These are phyloP conservation scores for Penicillium arizonense DNA, from an alignment of 495 filamentous ascomycete species.

Conservation along the genomic window DNA sequence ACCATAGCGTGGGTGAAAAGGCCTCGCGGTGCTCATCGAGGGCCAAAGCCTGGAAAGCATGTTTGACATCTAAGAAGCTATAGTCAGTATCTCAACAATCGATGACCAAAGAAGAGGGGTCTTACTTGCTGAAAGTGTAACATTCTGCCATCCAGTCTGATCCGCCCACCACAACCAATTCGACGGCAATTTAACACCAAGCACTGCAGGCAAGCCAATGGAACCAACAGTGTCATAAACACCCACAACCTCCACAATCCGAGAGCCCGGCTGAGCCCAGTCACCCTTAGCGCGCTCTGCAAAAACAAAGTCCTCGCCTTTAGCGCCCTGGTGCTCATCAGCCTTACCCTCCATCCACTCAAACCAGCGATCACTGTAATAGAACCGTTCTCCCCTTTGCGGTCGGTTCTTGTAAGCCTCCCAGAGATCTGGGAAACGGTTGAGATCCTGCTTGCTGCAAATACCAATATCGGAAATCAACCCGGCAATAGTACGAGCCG, in stretches of 20 bases:
- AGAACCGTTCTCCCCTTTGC: slow-evolving; percentile 7
- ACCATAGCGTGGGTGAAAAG: slow-evolving; percentile 56
- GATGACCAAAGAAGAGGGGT: neutral
- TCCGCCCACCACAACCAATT: neutral
- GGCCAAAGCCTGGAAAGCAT: slow-evolving; percentile 61
- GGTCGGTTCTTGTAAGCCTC: slow-evolving; percentile 43
- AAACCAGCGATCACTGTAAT: slow-evolving; percentile 6
- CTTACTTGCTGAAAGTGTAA: slow-evolving; percentile 16
- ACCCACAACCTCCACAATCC: slow-evolving; percentile 49
- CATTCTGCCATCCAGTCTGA: neutral
- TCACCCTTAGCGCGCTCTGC: slow-evolving; percentile 6
- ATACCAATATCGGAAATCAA: slow-evolving; percentile 53
- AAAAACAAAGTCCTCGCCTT: slow-evolving; percentile 9
- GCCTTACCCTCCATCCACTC: slow-evolving; percentile 17
- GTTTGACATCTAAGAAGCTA: slow-evolving; percentile 38
- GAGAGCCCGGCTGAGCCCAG: slow-evolving; percentile 16
- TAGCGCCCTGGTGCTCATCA: slow-evolving; percentile 22
- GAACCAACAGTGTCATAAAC: slow-evolving; percentile 62
- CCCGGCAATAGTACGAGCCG: slow-evolving; percentile 54
- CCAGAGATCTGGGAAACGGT: slow-evolving; percentile 45
- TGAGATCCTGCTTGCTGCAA: slow-evolving; percentile 37
- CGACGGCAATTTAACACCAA: slow-evolving; percentile 17
- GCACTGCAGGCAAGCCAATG: slow-evolving; percentile 22
- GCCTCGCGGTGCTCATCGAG: slow-evolving; percentile 54
- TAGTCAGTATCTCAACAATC: neutral